Conservation (phyloP, 2,329 filamentous ascomycete genomes). For the Colletotrichum lentis region DNA sequence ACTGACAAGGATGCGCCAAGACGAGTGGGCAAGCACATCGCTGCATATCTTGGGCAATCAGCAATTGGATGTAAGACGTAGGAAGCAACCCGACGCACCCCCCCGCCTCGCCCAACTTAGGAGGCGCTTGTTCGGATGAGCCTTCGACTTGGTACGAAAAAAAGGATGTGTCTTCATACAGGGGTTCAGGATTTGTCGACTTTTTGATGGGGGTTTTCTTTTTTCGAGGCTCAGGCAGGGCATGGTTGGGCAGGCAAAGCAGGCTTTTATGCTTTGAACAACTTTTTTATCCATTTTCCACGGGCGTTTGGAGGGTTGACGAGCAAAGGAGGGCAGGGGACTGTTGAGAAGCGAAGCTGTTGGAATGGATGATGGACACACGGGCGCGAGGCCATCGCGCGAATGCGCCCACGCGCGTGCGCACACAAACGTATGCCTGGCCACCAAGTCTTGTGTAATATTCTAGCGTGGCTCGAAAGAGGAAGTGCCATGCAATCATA, state of each 20-base stretch:
- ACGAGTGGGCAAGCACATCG: not conserved
- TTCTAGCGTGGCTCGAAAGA: not conserved
- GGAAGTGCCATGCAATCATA: not conserved
- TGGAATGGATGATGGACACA: not conserved
- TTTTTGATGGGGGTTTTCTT: not conserved
- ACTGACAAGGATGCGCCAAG: not conserved
- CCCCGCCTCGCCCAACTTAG: not conserved
- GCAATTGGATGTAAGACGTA: conserved; percentile 17
- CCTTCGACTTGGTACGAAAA: not conserved
- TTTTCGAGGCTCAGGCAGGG: conserved; percentile 1
- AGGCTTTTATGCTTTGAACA: not conserved
- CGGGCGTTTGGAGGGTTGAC: conserved; percentile 6
- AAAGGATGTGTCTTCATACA: not conserved
- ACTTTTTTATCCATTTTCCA: not conserved
- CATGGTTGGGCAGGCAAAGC: not conserved
- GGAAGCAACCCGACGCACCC: not conserved
- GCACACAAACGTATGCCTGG: not conserved
- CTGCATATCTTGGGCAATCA: conserved; percentile 16
- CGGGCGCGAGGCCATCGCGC: not conserved
- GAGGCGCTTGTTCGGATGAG: not conserved
- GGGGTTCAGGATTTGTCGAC: conserved; percentile 1
- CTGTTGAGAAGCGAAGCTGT: not conserved
- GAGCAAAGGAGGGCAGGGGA: not conserved
- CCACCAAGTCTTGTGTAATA: conserved; percentile 7
- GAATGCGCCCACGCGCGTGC: not conserved